phyloP scores from a whole-genome alignment of 345 rosid genomes.

The Euphorbia peplus region DNA sequence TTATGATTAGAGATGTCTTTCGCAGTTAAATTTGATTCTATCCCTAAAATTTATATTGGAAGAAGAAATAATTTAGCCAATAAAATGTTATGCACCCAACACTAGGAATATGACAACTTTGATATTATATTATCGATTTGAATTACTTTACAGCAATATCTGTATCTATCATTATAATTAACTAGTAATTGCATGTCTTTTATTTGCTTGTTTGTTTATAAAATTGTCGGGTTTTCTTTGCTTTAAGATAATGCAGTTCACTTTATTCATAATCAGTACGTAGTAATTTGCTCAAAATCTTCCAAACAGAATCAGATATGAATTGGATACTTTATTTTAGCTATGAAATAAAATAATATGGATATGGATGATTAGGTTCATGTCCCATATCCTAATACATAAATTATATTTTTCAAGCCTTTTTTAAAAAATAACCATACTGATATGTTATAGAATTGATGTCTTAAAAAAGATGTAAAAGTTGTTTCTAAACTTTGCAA shows the following conservation, averaged over 20 bases:
- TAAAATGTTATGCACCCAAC: no score
- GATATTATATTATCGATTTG: no score
- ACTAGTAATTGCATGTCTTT: slow-evolving; percentile 4
- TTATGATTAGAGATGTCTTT: no score
- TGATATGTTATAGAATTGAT: no score
- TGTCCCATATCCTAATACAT: slow-evolving; percentile 9
- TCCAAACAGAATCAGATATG: slow-evolving; percentile 7
- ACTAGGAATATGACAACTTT: neutral
- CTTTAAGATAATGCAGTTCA: slow-evolving; percentile 11
- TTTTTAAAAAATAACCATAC: no score
- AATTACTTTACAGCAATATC: no score
- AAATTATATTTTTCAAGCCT: neutral
- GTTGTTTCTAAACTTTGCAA: no score
- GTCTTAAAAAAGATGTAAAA: no score
- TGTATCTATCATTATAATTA: slow-evolving; percentile 19
- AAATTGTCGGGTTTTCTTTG: neutral
- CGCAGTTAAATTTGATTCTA: no score
- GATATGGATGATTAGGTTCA: slow-evolving; percentile 20
- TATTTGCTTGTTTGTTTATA: neutral
- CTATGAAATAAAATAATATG: slow-evolving; percentile 7
- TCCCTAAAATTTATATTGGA: no score
- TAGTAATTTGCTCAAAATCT: slow-evolving; percentile 14
- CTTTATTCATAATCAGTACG: slow-evolving; percentile 17
- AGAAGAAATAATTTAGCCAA: no score
- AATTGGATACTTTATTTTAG: slow-evolving; percentile 1